Evolutionary conservation across 352 stramenopile genomes (phyloP).

Genomic region (Phytophthora podocarpi): DNA sequence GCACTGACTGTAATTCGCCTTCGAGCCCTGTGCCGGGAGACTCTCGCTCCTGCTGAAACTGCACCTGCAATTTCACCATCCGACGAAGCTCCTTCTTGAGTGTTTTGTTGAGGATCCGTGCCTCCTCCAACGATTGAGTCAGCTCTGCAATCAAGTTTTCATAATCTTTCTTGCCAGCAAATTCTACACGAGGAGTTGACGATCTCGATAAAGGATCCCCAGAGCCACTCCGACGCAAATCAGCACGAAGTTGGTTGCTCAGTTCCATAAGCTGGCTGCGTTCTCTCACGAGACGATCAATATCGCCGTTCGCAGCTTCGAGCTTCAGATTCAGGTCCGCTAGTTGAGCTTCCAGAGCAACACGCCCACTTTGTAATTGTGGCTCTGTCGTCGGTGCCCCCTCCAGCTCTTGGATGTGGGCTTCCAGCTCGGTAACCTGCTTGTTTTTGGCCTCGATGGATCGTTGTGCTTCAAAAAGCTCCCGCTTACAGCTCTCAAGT

Average conservation of each 20-base stretch:
- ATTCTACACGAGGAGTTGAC: conserved; percentile 34
- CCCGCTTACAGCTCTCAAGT: conserved; percentile 46
- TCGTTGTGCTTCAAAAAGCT: conserved; percentile 50
- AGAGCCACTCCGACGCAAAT: conserved; percentile 56
- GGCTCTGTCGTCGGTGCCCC: not conserved
- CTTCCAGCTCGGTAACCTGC: conserved; percentile 53
- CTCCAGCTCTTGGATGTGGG: conserved; percentile 30
- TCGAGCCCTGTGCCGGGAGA: not conserved
- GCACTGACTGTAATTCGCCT: not conserved
- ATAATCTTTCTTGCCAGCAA: conserved; percentile 72
- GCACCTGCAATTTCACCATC: conserved; percentile 70
- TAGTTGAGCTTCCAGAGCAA: conserved; percentile 39
- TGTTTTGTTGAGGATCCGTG: conserved; percentile 74
- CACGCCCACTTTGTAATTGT: conserved; percentile 23
- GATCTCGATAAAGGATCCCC: conserved; percentile 17
- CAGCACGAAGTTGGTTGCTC: conserved; percentile 75
- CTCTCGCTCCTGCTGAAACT: conserved; percentile 34
- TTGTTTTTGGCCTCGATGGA: conserved; percentile 49
- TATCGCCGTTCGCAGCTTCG: conserved; percentile 50
- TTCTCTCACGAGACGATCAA: conserved; percentile 69
- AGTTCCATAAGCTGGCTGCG: conserved; percentile 80
- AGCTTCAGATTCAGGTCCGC: conserved; percentile 53
- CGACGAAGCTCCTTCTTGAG: conserved; percentile 83
- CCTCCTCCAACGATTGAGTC: conserved; percentile 71
- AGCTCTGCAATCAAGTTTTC: conserved; percentile 75